These are phyloP conservation scores for Martensiomyces pterosporus DNA, from an alignment of 192 early-diverging fungal species.

Conservation along the genomic window DNA sequence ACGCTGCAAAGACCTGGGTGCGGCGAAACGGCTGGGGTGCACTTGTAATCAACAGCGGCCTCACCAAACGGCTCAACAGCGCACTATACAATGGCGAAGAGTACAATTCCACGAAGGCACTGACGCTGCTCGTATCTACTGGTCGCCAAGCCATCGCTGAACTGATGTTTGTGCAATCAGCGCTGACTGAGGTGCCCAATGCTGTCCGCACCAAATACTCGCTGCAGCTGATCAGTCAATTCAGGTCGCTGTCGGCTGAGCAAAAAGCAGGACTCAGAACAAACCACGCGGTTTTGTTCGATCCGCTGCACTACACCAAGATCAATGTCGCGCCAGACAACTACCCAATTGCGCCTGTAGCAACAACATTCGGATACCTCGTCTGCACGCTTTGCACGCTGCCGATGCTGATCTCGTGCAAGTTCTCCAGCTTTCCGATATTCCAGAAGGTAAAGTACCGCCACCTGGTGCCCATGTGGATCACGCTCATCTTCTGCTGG, in stretches of 20 bases:
- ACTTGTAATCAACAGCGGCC: constrained; percentile 32
- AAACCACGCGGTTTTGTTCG: constrained; percentile 13
- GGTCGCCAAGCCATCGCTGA: constrained; percentile 24
- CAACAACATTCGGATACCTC: constrained; percentile 33
- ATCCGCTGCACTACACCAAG: constrained; percentile 22
- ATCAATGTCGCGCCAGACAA: constrained; percentile 27
- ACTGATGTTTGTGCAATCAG: constrained; percentile 22
- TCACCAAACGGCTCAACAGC: constrained; percentile 15
- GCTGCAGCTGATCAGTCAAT: constrained; percentile 11
- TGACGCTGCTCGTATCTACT: constrained; percentile 26
- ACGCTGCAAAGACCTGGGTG: constrained; percentile 20
- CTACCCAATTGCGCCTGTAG: constrained; percentile 20
- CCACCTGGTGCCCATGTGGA: constrained; percentile 40
- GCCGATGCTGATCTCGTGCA: constrained; percentile 39
- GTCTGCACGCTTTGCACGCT: constrained; percentile 13
- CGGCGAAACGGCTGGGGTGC: constrained; percentile 32
- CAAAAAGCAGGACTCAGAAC: constrained; percentile 1
- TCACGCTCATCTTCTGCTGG: constrained; percentile 18
- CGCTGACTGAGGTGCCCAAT: constrained; percentile 9
- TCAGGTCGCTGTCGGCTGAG: background rate
- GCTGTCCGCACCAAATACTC: constrained; percentile 14
- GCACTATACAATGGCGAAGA: constrained; percentile 15
- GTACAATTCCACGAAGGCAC: constrained; percentile 20
- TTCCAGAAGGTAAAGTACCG: constrained; percentile 28
- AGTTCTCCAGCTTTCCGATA: constrained; percentile 33